A percentile compares a stretch with the other conserved stretches of the same genome.
Conservation (phyloP, 441 rosid genomes). For the Syzygium malaccense region DNA sequence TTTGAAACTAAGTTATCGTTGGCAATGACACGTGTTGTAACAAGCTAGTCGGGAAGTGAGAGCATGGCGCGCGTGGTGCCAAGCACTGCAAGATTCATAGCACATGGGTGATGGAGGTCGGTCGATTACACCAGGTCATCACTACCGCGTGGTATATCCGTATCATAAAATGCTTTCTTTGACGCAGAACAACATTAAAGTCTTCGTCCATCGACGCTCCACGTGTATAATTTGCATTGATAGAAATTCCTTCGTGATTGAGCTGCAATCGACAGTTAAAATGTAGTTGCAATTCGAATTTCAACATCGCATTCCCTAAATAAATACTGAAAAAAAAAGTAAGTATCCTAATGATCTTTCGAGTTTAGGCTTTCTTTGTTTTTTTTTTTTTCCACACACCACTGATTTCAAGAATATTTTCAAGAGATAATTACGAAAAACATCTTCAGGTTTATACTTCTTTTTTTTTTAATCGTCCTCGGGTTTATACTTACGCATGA, state of each 20-base stretch:
- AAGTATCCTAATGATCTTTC: not conserved
- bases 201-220: too few species aligned
- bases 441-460: too few species aligned
- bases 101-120: not conserved
- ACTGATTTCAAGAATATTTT: too few species aligned
- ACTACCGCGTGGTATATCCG: not conserved
- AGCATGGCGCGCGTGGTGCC: not conserved
- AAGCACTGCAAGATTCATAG: not conserved
- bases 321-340: not conserved
- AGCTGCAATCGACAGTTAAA: not conserved
- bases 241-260: not conserved
- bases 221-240: not conserved
- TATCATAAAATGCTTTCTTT: not conserved
- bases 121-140: accelerated
- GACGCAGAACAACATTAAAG: not conserved
- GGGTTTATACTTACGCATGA: too few species aligned
- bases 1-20: not conserved
- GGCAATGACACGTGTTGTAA: not conserved
- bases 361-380: not conserved
- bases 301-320: not conserved
- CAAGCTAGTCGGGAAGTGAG: not conserved
- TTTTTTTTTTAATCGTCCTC: too few species aligned
- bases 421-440: too few species aligned
- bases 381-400: too few species aligned
- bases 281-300: not conserved